Conservation (phyloP, 1,139 yeast genomes). For the Candida smagusa region DNA sequence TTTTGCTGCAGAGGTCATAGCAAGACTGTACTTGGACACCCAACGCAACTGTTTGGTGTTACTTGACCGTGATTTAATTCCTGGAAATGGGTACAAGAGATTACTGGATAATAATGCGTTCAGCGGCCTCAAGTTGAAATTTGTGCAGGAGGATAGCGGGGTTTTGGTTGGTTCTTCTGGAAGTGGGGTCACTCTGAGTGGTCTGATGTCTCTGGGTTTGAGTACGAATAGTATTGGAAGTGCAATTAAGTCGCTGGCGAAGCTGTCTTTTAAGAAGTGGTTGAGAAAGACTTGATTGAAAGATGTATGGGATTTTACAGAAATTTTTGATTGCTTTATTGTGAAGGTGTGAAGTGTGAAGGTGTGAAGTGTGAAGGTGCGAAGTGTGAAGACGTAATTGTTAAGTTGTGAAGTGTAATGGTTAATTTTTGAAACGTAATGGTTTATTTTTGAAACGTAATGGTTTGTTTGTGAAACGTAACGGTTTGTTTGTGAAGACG, state of each 20-base stretch:
- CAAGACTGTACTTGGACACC: slow-evolving; percentile 31
- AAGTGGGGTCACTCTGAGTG: slow-evolving; percentile 2
- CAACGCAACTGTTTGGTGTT: slow-evolving; percentile 32
- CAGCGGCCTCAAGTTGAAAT: slow-evolving; percentile 31
- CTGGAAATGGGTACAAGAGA: slow-evolving; percentile 14
- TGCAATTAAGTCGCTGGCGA: slow-evolving; percentile 19
- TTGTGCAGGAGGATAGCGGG: slow-evolving; percentile 10
- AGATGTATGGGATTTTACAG: too few relatives aligned
- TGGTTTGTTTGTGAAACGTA: too few relatives aligned
- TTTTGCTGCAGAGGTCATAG: slow-evolving; percentile 25
- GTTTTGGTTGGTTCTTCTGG: slow-evolving; percentile 2
- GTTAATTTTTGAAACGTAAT: too few relatives aligned
- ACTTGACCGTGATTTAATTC: slow-evolving; percentile 16
- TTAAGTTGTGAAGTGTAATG: too few relatives aligned
- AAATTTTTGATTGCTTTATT: too few relatives aligned
- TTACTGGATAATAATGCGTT: slow-evolving; percentile 25
- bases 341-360: too few relatives aligned
- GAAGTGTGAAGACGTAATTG: too few relatives aligned
- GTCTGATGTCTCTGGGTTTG: slow-evolving; percentile 20
- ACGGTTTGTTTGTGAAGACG: too few relatives aligned
- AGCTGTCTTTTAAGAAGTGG: slow-evolving; percentile 40
- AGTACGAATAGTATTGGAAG: slow-evolving; percentile 24
- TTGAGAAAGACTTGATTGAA: slow-evolving; percentile 21
- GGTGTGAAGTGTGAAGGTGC: too few relatives aligned
- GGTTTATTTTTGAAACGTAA: too few relatives aligned